phyloP scores from a whole-genome alignment of 1,284 basidiomycete genomes.

The Pholiota adiposa region DNA sequence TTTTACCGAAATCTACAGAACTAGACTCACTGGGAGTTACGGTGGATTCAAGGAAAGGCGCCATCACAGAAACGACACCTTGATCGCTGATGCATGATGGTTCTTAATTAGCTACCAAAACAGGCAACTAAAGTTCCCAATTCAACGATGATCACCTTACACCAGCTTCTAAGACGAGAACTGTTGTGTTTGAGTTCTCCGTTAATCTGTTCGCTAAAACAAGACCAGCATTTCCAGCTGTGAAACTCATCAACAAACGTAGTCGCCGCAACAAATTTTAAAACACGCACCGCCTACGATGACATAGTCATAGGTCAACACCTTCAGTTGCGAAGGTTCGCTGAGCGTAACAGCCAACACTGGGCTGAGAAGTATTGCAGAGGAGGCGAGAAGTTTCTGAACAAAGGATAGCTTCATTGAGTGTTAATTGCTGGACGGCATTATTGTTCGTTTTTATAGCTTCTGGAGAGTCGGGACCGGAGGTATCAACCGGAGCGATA shows the following conservation, averaged over 20 bases:
- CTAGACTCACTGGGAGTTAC: constrained; percentile 4
- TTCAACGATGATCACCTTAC: constrained; percentile 12
- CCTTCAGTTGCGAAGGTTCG: constrained; percentile 6
- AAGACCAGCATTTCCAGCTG: constrained; percentile 28
- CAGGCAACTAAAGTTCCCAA: not conserved
- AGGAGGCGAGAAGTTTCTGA: not conserved
- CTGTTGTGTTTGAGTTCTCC: constrained; percentile 13
- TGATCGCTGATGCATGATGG: not conserved
- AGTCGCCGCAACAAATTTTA: not conserved
- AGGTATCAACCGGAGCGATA: not conserved
- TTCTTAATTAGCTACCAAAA: not conserved
- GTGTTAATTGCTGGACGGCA: not conserved
- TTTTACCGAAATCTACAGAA: not conserved
- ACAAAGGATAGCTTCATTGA: constrained; percentile 3
- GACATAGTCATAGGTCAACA: constrained; percentile 9
- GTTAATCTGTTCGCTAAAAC: constrained; percentile 24
- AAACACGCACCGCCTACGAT: constrained; percentile 9
- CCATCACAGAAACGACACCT: not conserved
- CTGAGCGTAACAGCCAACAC: constrained; percentile 2
- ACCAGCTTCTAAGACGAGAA: constrained; percentile 29
- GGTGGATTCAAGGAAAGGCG: constrained; percentile 9
- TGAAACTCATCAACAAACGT: not conserved
- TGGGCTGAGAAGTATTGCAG: not conserved
- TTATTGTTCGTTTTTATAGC: not conserved
- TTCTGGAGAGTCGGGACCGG: not conserved